Conservation (phyloP, 2,329 filamentous ascomycete genomes). For the Xylaria sp. region DNA sequence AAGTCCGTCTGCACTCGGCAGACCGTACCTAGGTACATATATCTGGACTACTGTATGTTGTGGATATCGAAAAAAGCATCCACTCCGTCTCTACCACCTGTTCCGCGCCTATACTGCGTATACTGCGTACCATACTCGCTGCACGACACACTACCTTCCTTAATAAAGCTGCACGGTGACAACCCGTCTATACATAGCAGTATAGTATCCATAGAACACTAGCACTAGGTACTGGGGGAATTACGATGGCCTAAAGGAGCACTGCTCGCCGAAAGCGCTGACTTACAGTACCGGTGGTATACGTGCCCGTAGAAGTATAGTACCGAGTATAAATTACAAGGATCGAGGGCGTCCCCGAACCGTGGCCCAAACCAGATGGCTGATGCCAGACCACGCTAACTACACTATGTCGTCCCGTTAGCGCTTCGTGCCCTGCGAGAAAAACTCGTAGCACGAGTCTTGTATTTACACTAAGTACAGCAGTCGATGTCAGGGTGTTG, state of each 20-base stretch:
- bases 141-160: neutral
- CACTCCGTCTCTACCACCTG: neutral
- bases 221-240: too few species aligned
- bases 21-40: too few species aligned
- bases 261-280: constrained; percentile 8
- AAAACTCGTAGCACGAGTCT: neutral
- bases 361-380: constrained; percentile 2
- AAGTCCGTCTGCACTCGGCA: too few species aligned
- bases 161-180: neutral
- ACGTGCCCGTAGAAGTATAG: too few species aligned
- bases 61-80: neutral
- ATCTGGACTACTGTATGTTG: too few species aligned
- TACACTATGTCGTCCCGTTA: neutral
- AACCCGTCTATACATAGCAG: too few species aligned
- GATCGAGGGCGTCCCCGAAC: neutral
- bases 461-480: too few species aligned
- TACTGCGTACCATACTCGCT: too few species aligned
- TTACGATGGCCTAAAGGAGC: constrained; percentile 10
- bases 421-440: neutral
- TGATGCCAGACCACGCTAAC: neutral
- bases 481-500: too few species aligned
- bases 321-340: constrained; percentile 5
- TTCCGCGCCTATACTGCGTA: too few species aligned
- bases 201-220: too few species aligned
- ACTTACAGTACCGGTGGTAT: too few species aligned